Base-by-base conservation (phyloP, 2,329 filamentous ascomycete species). In the Aspergillus candidus region DNA sequence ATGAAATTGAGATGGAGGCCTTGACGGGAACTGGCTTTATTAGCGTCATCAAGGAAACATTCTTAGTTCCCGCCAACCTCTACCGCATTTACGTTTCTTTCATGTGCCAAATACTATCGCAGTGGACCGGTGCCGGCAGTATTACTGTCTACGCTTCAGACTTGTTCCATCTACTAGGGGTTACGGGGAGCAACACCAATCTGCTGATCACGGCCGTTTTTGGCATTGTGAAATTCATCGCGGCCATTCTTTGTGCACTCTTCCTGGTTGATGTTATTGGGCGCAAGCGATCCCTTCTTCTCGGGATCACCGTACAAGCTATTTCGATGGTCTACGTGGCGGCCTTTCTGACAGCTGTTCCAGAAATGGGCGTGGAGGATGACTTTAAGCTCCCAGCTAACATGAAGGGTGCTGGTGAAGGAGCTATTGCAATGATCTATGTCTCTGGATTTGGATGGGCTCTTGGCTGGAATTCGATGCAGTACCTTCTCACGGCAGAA, bases 231-330 rank as follows among this genome's bases (percentile, higher is more conserved):
- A 75, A 73, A 50, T 67, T 74, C 42, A 64, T 63, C 40, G 71
- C 61, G 46, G 63, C 61, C 5, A 40, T 74, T 2, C 63, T 69
- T 10, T 69, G 69, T 4, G 64, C 63, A 2, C 67, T 74, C 44
- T 68, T 73, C 52, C 66, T 73, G 45, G 63, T 72, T 15, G 71
- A 74, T 39, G 67, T 66, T 8, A 55, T 74, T 3, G 71, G 72
- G 1, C 62, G 67, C 10, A 59, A 67, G 11, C 61, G 57, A 13
- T 65, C 60, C 5, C 57, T 72, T 1, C 67, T 72, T 17, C 45
- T 66, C 2, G 64, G 64, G 2, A 61, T 61, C 39, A 53, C 46
- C 10, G 47, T 67, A 1, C 71, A 74, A 50, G 60, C 71, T 54
- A 51, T 69, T 2, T 66, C 69, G 0, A 57, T 73, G 47, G 53